Base-by-base conservation (phyloP, 345 rosid species). In the Syzygium oleosum region DNA sequence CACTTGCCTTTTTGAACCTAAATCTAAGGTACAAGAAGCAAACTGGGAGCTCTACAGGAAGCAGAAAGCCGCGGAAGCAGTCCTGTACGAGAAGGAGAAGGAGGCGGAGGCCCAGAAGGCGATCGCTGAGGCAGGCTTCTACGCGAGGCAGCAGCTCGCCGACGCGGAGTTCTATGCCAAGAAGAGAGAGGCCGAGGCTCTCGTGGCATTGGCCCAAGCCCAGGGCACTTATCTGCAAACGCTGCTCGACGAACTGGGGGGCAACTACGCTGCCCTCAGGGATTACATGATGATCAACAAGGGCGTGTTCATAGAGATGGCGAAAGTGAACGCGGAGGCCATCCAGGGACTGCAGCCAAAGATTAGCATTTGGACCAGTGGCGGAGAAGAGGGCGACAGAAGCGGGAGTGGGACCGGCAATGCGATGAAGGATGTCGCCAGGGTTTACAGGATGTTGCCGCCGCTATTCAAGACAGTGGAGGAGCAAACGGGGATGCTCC, bases 401-500 rank as follows among this genome's bases (percentile, higher is more conserved):
- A 92, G 61, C 12, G 90, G 85, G 78, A 43, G 46, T 1, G 7
- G 46, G 7, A 85, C 87, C 5, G 52, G 63, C 52, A 80, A 86
- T 8, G 95, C 90, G 22, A 87, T 96, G 95, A 94, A 93, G 86
- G 96, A 95, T 85, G 54, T 96, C 80, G 95, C 97, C 27, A 95
- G 97, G 21, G 91, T 97, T 38, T 95, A 95, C 80, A 90, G 89
- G 87, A 92, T 91, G 97, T 77, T 95, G 89, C 98, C 97, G 34
- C 97, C 97, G 0, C 90, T 95, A 91, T 90, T 96, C 16, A 90
- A 94, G 88, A 96, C 98, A 19, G 98, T 96, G 85, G 91, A 96
- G 3, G 96, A 96, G 43, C 98, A 95, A 84, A 96, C 97, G 1
- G 98, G 96, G 58, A 95, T 95, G 97, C 89, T 88, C 6, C 98